Evolutionary conservation across 495 filamentous ascomycete genomes (phyloP).

Genomic region (Lepidopterella palustris): DNA sequence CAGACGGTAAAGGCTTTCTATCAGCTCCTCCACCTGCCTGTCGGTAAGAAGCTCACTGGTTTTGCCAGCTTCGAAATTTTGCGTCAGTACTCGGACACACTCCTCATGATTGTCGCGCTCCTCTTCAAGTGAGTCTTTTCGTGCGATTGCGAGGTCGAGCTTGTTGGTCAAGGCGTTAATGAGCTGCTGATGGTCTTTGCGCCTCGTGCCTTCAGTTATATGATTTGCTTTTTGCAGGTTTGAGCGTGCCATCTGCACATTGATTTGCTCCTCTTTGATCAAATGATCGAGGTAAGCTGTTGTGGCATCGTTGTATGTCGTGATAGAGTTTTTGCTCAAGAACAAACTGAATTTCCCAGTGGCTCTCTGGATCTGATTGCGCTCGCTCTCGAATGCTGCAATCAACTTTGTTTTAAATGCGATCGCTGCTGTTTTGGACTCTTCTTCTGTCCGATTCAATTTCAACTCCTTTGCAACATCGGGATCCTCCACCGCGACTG

Average conservation of each 20-base stretch:
- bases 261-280: constrained; percentile 30
- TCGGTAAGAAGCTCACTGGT: neutral
- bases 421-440: neutral
- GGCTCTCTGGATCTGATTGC: constrained; percentile 32
- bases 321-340: constrained; percentile 37
- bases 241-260: too few relatives aligned
- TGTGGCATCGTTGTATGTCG: constrained; percentile 39
- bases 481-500: neutral
- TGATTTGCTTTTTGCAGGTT: too few relatives aligned
- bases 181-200: too few relatives aligned
- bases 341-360: constrained; percentile 38
- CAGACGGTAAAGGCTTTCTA: constrained; percentile 2
- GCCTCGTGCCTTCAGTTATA: too few relatives aligned
- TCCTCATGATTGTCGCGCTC: neutral
- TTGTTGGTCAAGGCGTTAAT: too few relatives aligned
- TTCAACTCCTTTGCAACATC: neutral
- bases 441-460: neutral
- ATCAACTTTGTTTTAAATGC: constrained; percentile 16
- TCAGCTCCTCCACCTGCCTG: neutral
- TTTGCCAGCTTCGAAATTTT: neutral
- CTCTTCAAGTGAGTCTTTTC: neutral
- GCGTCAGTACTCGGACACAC: neutral
- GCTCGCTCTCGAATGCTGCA: constrained; percentile 32
- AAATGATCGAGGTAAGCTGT: constrained; percentile 38
- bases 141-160: neutral